These are phyloP conservation scores for Dioscorea zingiberensis DNA, from an alignment of 106 monocot genomes.

Conservation along the genomic window DNA sequence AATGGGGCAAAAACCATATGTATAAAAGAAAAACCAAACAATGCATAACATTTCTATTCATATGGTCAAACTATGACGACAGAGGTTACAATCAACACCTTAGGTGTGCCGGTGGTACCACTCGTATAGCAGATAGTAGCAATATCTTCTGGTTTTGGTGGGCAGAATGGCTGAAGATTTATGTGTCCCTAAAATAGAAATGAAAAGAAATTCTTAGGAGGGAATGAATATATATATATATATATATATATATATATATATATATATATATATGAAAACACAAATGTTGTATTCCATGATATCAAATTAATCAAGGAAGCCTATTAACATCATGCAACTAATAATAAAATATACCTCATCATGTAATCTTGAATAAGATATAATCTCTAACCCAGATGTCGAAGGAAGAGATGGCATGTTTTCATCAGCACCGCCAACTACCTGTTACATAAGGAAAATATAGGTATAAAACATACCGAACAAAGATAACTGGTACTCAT, in stretches of 20 bases:
- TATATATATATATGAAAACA: no score
- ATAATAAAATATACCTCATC: slow-evolving; percentile 36
- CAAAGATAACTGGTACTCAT: background rate
- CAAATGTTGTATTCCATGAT: background rate
- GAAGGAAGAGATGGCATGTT: slow-evolving; percentile 59
- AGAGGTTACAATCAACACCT: slow-evolving; percentile 30
- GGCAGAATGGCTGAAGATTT: slow-evolving; percentile 64
- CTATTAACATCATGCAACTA: no score
- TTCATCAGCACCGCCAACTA: slow-evolving; percentile 77
- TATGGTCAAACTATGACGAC: no score
- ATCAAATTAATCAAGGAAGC: background rate
- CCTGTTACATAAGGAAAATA: slow-evolving; percentile 31
- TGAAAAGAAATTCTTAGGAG: background rate
- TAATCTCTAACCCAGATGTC: slow-evolving; percentile 40
- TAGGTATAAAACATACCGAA: background rate
- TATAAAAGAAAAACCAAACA: background rate
- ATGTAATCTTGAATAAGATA: slow-evolving; percentile 69
- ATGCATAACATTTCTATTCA: background rate
- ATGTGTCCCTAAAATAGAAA: slow-evolving; percentile 43
- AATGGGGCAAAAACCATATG: background rate
- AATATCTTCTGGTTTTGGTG: slow-evolving; percentile 85
- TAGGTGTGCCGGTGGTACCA: slow-evolving; percentile 97
- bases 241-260: background rate
- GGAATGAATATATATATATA: background rate
- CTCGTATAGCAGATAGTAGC: slow-evolving; percentile 99